Conservation (phyloP, 2,329 filamentous ascomycete genomes). For the Claviceps sp. region DNA sequence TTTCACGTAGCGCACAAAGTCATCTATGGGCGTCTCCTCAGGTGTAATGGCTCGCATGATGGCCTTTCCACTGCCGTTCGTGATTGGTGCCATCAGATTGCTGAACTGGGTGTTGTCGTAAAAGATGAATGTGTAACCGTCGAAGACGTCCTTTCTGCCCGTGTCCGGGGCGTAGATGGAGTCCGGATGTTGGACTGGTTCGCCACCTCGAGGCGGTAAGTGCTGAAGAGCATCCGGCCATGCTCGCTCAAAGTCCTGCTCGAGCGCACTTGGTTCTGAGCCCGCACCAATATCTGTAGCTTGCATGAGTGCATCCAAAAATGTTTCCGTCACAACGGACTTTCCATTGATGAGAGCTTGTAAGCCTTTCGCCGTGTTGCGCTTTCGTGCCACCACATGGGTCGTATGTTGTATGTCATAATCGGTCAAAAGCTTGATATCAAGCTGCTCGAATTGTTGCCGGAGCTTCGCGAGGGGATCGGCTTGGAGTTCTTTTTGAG, state of each 20-base stretch:
- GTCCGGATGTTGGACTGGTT: constrained; percentile 55
- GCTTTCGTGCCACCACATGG: constrained; percentile 76
- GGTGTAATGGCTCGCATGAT: constrained; percentile 49
- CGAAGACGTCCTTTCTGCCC: constrained; percentile 57
- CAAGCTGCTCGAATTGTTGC: constrained; percentile 62
- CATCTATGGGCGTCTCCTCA: constrained; percentile 53
- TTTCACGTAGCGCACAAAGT: constrained; percentile 68
- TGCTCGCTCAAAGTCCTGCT: constrained; percentile 61
- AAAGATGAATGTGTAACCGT: constrained; percentile 82
- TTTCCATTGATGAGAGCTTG: constrained; percentile 74
- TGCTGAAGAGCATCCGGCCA: constrained; percentile 67
- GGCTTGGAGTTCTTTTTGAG: constrained; percentile 53
- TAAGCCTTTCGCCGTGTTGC: constrained; percentile 78
- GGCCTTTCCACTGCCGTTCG: constrained; percentile 71
- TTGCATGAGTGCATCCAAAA: constrained; percentile 56
- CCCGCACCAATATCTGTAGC: constrained; percentile 39
- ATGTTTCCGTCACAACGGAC: constrained; percentile 61
- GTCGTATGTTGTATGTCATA: constrained; percentile 63
- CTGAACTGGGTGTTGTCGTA: constrained; percentile 64
- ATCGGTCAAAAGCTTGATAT: constrained; percentile 70
- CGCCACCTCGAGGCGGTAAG: constrained; percentile 61
- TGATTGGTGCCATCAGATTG: constrained; percentile 60
- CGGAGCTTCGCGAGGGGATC: constrained; percentile 51
- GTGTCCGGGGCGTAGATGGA: constrained; percentile 60
- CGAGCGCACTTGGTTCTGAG: constrained; percentile 44